phyloP scores from a whole-genome alignment of 169 alveolate genomes.

The Plasmodium gallinaceum region DNA sequence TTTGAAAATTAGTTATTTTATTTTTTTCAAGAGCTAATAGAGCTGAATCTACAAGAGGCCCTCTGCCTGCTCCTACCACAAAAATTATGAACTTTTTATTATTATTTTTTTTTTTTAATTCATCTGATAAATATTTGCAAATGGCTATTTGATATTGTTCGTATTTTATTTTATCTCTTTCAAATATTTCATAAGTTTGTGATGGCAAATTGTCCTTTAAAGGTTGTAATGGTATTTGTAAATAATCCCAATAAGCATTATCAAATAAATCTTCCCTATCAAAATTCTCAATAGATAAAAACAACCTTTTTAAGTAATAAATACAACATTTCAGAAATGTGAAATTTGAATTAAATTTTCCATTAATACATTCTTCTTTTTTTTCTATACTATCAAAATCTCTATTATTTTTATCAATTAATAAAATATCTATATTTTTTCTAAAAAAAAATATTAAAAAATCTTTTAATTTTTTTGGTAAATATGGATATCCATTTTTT shows the following conservation, averaged over 20 bases:
- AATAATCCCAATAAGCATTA: conserved; percentile 76
- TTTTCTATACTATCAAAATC: background rate
- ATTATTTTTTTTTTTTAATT: conserved; percentile 9
- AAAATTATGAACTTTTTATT: conserved; percentile 52
- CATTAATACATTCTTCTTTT: conserved; percentile 4
- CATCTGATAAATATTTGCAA: conserved; percentile 60
- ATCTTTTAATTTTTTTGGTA: conserved; percentile 67
- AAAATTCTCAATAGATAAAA: conserved; percentile 71
- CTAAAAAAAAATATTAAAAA: conserved; percentile 66
- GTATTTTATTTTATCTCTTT: conserved; percentile 80
- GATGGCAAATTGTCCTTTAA: conserved; percentile 84
- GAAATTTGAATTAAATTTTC: background rate
- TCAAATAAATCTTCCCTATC: conserved; percentile 53
- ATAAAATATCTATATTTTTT: conserved; percentile 58
- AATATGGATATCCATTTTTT: conserved; percentile 56
- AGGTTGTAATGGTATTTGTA: conserved; percentile 87
- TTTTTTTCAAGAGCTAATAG: conserved; percentile 77
- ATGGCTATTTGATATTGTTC: conserved; percentile 82
- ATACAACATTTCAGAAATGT: conserved; percentile 44
- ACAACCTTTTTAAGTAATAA: conserved; percentile 67
- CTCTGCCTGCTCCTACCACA: conserved; percentile 89
- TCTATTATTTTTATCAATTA: conserved; percentile 4
- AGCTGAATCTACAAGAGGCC: conserved; percentile 83
- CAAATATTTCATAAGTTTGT: conserved; percentile 83
- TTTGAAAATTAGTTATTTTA: conserved; percentile 60